These are phyloP conservation scores for Sphaerulina vaccinii DNA, from an alignment of 2,329 filamentous ascomycete species.

Conservation along the genomic window DNA sequence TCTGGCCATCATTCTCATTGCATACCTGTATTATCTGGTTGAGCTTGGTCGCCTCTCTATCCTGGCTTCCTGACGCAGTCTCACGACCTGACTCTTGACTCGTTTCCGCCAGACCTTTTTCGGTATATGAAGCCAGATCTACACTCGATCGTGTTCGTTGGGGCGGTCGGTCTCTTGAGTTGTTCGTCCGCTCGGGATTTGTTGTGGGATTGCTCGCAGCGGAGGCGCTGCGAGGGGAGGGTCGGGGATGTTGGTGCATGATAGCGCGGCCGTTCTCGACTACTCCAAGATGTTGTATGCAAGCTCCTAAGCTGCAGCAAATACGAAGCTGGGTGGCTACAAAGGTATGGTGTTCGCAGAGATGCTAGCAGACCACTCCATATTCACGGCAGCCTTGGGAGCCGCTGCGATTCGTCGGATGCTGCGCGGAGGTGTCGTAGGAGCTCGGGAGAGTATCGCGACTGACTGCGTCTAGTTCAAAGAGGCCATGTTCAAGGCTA, in stretches of 20 bases:
- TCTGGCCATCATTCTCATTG: conserved; percentile 5
- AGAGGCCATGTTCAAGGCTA: conserved; percentile 22
- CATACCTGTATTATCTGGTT: conserved; percentile 90
- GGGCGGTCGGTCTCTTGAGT: conserved; percentile 62
- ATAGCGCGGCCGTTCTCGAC: conserved; percentile 14
- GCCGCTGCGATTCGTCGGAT: conserved; percentile 13
- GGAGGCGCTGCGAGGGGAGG: conserved; percentile 69
- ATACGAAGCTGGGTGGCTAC: conserved; percentile 15
- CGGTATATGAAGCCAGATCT: conserved; percentile 50
- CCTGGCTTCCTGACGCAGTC: conserved; percentile 44
- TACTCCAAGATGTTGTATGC: neutral
- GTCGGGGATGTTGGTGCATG: conserved; percentile 90
- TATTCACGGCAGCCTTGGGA: conserved; percentile 24
- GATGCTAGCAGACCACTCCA: conserved; percentile 25
- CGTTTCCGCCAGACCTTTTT: conserved; percentile 49
- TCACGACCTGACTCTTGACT: conserved; percentile 41
- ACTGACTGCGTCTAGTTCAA: conserved; percentile 20
- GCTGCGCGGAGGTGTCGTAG: conserved; percentile 6
- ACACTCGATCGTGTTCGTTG: conserved; percentile 55
- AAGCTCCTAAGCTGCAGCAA: neutral
- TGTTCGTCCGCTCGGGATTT: conserved; percentile 69
- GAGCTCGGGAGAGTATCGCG: conserved; percentile 14
- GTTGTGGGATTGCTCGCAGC: conserved; percentile 70
- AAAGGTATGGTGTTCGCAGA: conserved; percentile 17
- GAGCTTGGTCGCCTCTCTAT: conserved; percentile 73